Conservation (phyloP, 441 rosid species). For the Mallotus japonicus region DNA sequence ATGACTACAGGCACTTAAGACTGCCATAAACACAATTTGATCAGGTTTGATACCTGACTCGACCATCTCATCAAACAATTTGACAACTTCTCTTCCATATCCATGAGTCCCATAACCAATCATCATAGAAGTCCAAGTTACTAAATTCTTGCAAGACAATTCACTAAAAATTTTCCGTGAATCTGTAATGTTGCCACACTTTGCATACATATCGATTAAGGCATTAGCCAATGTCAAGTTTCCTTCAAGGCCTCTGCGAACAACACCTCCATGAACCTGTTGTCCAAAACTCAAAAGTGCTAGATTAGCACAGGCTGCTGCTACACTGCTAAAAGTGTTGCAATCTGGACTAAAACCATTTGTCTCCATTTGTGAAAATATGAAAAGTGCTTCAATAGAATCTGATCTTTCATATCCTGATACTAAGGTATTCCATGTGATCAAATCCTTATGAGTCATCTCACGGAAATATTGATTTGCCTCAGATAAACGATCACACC, state of each 20-base stretch:
- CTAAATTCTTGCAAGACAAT: constrained; percentile 48
- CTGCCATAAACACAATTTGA: constrained; percentile 74
- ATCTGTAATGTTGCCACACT: constrained; percentile 71
- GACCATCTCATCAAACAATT: constrained; percentile 79
- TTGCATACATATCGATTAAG: constrained; percentile 87
- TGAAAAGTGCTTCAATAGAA: constrained; percentile 50
- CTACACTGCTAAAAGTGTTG: constrained; percentile 69
- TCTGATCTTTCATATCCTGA: constrained; percentile 70
- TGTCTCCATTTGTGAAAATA: constrained; percentile 64
- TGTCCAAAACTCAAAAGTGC: constrained; percentile 68
- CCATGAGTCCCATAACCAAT: constrained; percentile 90
- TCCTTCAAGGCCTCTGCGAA: constrained; percentile 55
- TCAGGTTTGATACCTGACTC: constrained; percentile 66
- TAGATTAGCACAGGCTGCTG: constrained; percentile 78
- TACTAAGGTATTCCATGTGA: constrained; percentile 83
- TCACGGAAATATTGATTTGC: constrained; percentile 65
- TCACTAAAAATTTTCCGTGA: constrained; percentile 55
- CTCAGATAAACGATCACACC: constrained; percentile 61
- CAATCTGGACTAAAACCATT: constrained; percentile 69
- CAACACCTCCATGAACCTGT: constrained; percentile 74
- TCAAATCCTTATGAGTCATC: constrained; percentile 64
- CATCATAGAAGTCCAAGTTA: constrained; percentile 98
- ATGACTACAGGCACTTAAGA: constrained; percentile 84
- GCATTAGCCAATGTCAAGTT: constrained; percentile 67
- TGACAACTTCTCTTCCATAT: constrained; percentile 62